A percentile compares a stretch with the other conserved stretches of the same genome.
phyloP scores from a whole-genome alignment of 2,329 filamentous ascomycete genomes.

The Thelonectria discophora region DNA sequence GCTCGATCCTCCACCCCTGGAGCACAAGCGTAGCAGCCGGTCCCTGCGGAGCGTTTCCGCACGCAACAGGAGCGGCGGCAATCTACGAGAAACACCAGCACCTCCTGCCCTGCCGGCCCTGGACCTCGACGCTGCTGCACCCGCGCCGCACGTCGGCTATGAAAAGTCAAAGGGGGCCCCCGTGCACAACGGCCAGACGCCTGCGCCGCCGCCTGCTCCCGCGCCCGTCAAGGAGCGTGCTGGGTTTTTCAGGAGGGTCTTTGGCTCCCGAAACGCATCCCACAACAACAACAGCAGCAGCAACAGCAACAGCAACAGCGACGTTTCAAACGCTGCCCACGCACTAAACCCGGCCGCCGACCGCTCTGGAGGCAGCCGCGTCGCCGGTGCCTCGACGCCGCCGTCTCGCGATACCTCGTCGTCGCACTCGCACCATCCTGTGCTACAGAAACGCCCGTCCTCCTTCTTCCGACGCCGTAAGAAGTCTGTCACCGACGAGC shows the following conservation, averaged over 20 bases:
- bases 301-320: slow-evolving; percentile 33
- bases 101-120: slow-evolving; percentile 43
- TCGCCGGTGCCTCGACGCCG: slow-evolving; percentile 59
- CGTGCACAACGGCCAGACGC: slow-evolving; percentile 58
- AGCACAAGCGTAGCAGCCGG: slow-evolving; percentile 65
- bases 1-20: slow-evolving; percentile 51
- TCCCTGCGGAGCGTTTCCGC: slow-evolving; percentile 62
- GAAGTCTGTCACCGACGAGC: slow-evolving; percentile 81
- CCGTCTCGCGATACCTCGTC: slow-evolving; percentile 59
- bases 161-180: slow-evolving; percentile 63
- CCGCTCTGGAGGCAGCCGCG: slow-evolving; percentile 44
- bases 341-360: slow-evolving; percentile 40
- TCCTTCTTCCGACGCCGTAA: slow-evolving; percentile 95
- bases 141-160: slow-evolving; percentile 67
- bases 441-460: slow-evolving; percentile 87
- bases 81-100: slow-evolving; percentile 40
- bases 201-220: slow-evolving; percentile 58
- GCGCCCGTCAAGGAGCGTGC: slow-evolving; percentile 71
- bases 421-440: slow-evolving; percentile 57
- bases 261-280: slow-evolving; percentile 71
- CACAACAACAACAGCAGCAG: slow-evolving; percentile 36
- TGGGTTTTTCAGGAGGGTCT: slow-evolving; percentile 94
- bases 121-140: slow-evolving; percentile 64
- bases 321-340: slow-evolving; percentile 38
- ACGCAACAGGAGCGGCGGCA: slow-evolving; percentile 40